Percentiles rank a stretch among this genome's conserved stretches.
Evolutionary conservation across 1,139 yeast species (phyloP).

Genomic region (Lipomyces yarrowii): DNA sequence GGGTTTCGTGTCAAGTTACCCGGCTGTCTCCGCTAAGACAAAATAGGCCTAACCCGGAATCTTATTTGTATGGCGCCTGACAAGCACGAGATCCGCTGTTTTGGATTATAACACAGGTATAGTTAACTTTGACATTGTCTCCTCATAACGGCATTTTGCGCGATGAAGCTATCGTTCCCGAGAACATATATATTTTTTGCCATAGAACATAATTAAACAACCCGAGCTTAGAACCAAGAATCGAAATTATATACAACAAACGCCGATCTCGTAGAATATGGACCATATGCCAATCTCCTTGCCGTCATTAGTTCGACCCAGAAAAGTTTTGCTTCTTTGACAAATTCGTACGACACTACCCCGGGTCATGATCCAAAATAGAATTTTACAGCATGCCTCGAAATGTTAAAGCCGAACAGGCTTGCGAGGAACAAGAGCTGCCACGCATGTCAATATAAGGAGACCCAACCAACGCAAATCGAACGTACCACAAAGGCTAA

Average conservation of each 20-base stretch:
- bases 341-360: not conserved
- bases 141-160: too few species aligned
- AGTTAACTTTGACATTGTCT: too few species aligned
- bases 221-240: not conserved
- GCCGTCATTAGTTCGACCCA: not conserved
- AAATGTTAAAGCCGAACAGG: conserved; percentile 69
- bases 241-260: not conserved
- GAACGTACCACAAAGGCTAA: conserved; percentile 54
- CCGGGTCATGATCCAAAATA: conserved; percentile 54
- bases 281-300: not conserved
- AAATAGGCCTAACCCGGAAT: too few species aligned
- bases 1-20: too few species aligned
- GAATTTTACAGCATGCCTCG: conserved; percentile 64
- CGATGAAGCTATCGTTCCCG: not conserved
- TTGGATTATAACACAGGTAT: too few species aligned
- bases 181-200: not conserved
- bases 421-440: conserved; percentile 58
- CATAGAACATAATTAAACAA: not conserved
- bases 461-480: not conserved
- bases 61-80: too few species aligned
- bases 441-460: not conserved
- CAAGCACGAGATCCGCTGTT: too few species aligned
- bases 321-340: not conserved
- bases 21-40: too few species aligned
- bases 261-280: not conserved